A percentile compares a stretch with the other conserved stretches of the same genome.
Conservation (phyloP, 345 rosid genomes). For the Clausena lansium region DNA sequence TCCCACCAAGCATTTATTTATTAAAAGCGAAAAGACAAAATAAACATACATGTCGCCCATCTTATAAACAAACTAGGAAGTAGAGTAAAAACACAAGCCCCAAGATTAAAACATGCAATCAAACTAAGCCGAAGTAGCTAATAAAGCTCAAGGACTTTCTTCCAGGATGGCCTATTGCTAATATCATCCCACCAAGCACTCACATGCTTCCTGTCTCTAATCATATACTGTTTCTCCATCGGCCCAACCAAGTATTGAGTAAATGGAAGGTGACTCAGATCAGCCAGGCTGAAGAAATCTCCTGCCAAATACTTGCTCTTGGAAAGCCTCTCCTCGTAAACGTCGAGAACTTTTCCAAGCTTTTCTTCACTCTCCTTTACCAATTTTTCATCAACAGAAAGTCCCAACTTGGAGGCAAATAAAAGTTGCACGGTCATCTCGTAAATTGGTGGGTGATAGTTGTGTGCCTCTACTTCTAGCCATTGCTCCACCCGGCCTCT, state of each 20-base stretch:
- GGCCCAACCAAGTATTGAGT: slow-evolving; percentile 60
- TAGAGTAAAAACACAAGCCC: no score
- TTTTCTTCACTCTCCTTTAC: slow-evolving; percentile 61
- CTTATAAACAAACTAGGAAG: no score
- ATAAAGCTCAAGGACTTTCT: slow-evolving; percentile 42
- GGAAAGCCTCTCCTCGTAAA: slow-evolving; percentile 61
- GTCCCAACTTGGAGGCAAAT: slow-evolving; percentile 43
- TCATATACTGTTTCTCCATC: slow-evolving; percentile 48
- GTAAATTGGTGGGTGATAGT: slow-evolving; percentile 49
- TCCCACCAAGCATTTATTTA: no score
- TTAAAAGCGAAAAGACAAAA: no score
- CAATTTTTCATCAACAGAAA: slow-evolving; percentile 39
- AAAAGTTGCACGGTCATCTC: slow-evolving; percentile 38
- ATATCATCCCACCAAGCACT: slow-evolving; percentile 70
- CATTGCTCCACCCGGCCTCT: slow-evolving; percentile 68
- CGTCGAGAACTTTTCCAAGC: slow-evolving; percentile 48
- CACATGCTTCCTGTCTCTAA: slow-evolving; percentile 55
- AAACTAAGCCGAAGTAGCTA: no score
- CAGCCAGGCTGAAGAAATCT: slow-evolving; percentile 67
- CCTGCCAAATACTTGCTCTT: slow-evolving; percentile 67
- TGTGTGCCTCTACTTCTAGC: slow-evolving; percentile 62
- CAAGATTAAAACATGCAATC: no score
- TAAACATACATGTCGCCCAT: no score
- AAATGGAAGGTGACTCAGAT: slow-evolving; percentile 60
- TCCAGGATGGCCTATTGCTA: slow-evolving; percentile 63